phyloP scores from a whole-genome alignment of 352 stramenopile species.

The Phytophthora pluvialis region DNA sequence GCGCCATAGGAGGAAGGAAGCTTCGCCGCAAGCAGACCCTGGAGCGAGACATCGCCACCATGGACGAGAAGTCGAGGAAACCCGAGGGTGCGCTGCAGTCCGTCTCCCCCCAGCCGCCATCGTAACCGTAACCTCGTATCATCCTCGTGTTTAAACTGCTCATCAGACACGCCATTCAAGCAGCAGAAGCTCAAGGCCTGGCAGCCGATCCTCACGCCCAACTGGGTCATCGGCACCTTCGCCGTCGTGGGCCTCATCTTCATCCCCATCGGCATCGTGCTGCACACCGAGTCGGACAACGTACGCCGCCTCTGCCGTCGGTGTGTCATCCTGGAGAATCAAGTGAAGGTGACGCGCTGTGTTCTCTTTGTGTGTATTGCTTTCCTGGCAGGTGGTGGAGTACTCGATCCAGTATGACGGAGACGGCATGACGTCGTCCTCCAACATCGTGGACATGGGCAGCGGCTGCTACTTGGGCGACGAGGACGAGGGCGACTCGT shows the following conservation, averaged over 20 bases:
- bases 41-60: constrained; percentile 39
- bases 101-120: background rate
- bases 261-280: constrained; percentile 93
- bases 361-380: constrained; percentile 4
- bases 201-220: constrained; percentile 97
- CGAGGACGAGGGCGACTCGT: constrained; percentile 71
- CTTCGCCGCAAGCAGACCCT: constrained; percentile 33
- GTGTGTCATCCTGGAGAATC: background rate
- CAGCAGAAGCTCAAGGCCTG: constrained; percentile 94
- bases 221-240: constrained; percentile 95
- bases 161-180: constrained; percentile 87
- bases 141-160: background rate
- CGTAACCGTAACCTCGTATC: constrained; percentile 9
- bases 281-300: constrained; percentile 88
- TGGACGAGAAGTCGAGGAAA: constrained; percentile 90
- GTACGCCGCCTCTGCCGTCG: constrained; percentile 42
- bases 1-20: constrained; percentile 30
- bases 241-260: constrained; percentile 95
- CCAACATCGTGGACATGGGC: constrained; percentile 67
- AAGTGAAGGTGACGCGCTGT: background rate
- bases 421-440: constrained; percentile 52
- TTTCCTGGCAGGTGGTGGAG: constrained; percentile 73
- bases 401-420: constrained; percentile 92
- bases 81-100: constrained; percentile 61
- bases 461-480: constrained; percentile 65